Base-by-base conservation (phyloP, 108 stramenopile genomes). In the Cylindrotheca fusiformis region DNA sequence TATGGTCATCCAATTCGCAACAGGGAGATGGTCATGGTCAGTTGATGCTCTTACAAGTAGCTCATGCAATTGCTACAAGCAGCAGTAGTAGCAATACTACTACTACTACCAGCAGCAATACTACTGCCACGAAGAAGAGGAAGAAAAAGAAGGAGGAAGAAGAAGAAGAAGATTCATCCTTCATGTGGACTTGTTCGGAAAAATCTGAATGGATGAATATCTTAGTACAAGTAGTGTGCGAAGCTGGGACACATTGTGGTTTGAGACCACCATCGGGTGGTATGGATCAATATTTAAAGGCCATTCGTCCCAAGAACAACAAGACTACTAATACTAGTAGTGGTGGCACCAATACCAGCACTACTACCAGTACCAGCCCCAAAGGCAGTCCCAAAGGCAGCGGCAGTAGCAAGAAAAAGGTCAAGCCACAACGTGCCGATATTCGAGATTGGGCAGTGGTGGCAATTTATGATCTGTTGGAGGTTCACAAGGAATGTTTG, bases 361-460 rank as follows among this genome's bases (percentile, higher is more conserved):
- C 51, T 24, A 28, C 30, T 2, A 28, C 14, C 22, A 44, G 31
- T 26, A 44, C 41, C 21, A 50, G n/a, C 46, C 44, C 32, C 6
- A 22, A 55, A 41, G 60, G 32, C 22, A 53, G 2, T 53, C 12
- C 25, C 21, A 33, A 20, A 8, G 44, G 32, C 17, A 24, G 50
- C 29, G 36, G 33, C 5, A 72, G 51, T 21, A n/a, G n/a, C n/a
- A 71, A 55, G 55, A 17, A 3, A 5, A 55, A 24, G 20, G 6
- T 14, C 36, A 59, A 60, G 20, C 2, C 52, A 28, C 31, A 21
- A 32, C 48, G 62, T 21, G 53, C 48, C 18, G 72, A 79, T 46
- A 60, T 79, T 62, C 72, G 78, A 60, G 55, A 74, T 46, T 64
- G 69, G 69, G 28, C 70, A 3, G 56, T 65, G 4, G 48, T 74